Percentiles rank a stretch among this genome's conserved stretches.
Evolutionary conservation across 2,329 filamentous ascomycete species (phyloP).

Genomic region (Trichoderma aggressivum): DNA sequence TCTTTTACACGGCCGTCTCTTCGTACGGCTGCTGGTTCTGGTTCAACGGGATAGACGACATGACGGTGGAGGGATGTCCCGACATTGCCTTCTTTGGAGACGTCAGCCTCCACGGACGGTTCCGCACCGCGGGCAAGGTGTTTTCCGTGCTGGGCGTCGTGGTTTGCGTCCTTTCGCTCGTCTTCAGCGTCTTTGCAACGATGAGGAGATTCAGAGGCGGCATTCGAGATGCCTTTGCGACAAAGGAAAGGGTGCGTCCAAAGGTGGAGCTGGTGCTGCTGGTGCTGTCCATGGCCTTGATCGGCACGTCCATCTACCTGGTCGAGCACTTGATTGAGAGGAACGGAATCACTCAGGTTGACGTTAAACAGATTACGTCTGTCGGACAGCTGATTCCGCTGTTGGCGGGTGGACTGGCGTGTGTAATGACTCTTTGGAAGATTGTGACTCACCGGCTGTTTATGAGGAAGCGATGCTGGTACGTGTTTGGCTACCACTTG

Average conservation of each 20-base stretch:
- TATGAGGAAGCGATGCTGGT: conserved; percentile 22
- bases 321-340: conserved; percentile 24
- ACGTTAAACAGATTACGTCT: conserved; percentile 10
- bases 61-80: conserved; percentile 12
- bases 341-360: conserved; percentile 22
- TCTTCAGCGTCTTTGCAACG: conserved; percentile 9
- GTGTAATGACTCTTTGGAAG: conserved; percentile 22
- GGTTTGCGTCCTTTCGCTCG: conserved; percentile 16
- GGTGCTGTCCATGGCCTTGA: conserved; percentile 22
- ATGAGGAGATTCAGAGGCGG: conserved; percentile 19
- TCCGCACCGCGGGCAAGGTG: conserved; percentile 23
- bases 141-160: conserved; percentile 21
- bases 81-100: conserved; percentile 24
- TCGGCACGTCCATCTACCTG: conserved; percentile 21
- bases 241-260: conserved; percentile 13
- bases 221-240: conserved; percentile 8
- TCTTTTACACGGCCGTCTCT: conserved; percentile 25
- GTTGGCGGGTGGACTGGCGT: conserved; percentile 23
- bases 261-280: conserved; percentile 24
- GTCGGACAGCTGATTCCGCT: conserved; percentile 27
- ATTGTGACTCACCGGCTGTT: conserved; percentile 22
- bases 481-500: conserved; percentile 24
- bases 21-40: conserved; percentile 28
- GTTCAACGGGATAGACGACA: conserved; percentile 23
- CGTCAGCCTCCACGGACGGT: conserved; percentile 21